Evolutionary conservation across 768 basidiomycete species (phyloP), one percentile per base, ranked within the genome.

Genomic region (Calocybe indica): DNA sequence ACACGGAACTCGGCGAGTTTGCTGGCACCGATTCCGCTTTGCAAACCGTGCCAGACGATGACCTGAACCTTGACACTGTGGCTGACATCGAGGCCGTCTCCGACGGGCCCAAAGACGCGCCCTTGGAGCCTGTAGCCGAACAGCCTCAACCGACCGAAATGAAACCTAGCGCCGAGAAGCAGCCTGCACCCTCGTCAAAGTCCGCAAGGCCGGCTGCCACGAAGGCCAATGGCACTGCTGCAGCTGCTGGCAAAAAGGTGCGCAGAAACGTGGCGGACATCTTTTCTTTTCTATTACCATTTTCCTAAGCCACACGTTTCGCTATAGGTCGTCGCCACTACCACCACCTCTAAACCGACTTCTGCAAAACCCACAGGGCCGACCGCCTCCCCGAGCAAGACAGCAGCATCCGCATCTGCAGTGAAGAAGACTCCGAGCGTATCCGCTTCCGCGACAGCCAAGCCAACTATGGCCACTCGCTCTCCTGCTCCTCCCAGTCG

Each of bases 161-260:
- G 47, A 53, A 43, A 31, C 42, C 31, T 43, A 32, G 2, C 22
- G 22, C 42, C 8, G 31, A 43, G 42, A 34, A 43, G 30, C 42
- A 43, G 35, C 42, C 42, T 13, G 31, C 42, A 43, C 28, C 10
- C 42, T 43, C 54, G 60, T 65, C 64, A 37, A 65, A 72, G 54
- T 62, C 69, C 38, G 67, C 66, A 49, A 80, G 73, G 59, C 59
- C 71, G 48, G 53, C 68, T 37, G 56, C 69, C 22, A 66, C 63
- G 43, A 85, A 80, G 66, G 49, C 69, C 15, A 69, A 70, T 43
- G 73, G 66, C 31, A 72, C 79, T 32, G 64, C 76, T 37, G 76
- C 80, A 13, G 74, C 79, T 47, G 62, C 73, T 7, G 82, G 82
- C 40, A 90, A 85, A 70, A 88, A 84, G 77, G 88, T 83, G 38